phyloP scores from a whole-genome alignment of 169 alveolate genomes.

The Cryptosporidium canis region DNA sequence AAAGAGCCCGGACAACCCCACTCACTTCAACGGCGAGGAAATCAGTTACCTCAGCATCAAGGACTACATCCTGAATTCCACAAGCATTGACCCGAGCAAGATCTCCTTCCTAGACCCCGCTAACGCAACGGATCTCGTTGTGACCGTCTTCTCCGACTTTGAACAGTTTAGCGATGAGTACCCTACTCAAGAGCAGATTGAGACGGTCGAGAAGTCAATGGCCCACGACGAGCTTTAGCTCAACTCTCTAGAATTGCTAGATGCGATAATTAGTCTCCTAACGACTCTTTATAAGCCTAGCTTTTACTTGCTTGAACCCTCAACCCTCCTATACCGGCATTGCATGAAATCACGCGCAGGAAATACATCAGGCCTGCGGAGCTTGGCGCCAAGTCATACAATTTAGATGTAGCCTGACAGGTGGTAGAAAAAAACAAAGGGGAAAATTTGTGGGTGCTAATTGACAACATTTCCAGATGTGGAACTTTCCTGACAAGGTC shows the following conservation, averaged over 20 bases:
- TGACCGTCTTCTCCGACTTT: conserved; percentile 49
- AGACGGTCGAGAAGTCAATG: conserved; percentile 9
- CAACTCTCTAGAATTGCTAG: not conserved
- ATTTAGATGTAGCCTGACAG: not conserved
- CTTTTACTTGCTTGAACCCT: no score
- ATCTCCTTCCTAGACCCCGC: conserved; percentile 42
- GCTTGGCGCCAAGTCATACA: not conserved
- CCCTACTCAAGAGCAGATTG: conserved; percentile 57
- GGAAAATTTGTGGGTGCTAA: not conserved
- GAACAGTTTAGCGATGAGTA: conserved; percentile 57
- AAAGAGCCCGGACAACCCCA: not conserved
- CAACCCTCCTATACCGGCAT: not conserved
- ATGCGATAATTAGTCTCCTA: not conserved
- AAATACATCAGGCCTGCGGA: not conserved
- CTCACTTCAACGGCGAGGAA: conserved; percentile 32
- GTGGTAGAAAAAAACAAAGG: not conserved
- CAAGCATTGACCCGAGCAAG: not conserved
- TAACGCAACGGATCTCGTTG: conserved; percentile 45
- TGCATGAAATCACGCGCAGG: not conserved
- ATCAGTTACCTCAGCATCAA: conserved; percentile 47
- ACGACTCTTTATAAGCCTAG: no score
- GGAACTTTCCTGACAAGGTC: conserved; percentile 32
- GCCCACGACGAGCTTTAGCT: conserved; percentile 32
- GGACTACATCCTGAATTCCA: conserved; percentile 31
- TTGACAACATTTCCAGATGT: not conserved